phyloP scores from a whole-genome alignment of 805 yeast genomes.

The Yamadazyma takamatsuzukensis region DNA sequence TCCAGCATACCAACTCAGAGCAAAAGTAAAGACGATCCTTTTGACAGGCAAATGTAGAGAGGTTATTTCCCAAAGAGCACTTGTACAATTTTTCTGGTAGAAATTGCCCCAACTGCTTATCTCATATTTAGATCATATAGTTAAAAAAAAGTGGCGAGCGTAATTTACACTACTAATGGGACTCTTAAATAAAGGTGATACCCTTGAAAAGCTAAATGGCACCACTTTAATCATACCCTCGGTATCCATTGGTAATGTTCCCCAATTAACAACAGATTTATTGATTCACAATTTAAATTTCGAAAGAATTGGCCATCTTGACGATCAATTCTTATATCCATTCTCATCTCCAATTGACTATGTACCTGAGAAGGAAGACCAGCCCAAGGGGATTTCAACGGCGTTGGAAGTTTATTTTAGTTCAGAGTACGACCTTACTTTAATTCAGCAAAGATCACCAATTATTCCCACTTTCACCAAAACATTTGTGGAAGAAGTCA shows the following conservation, averaged over 20 bases:
- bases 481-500: slow-evolving; percentile 48
- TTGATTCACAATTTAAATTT: slow-evolving; percentile 61
- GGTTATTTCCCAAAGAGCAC: too few relatives aligned
- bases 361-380: slow-evolving; percentile 5
- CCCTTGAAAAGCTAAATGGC: slow-evolving; percentile 1
- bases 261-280: slow-evolving; percentile 77
- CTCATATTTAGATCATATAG: too few relatives aligned
- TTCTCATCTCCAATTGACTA: slow-evolving; percentile 77
- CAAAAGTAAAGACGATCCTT: too few relatives aligned
- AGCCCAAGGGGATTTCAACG: slow-evolving; percentile 45
- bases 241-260: slow-evolving; percentile 84
- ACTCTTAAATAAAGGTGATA: too few relatives aligned
- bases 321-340: slow-evolving; percentile 66
- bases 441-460: slow-evolving; percentile 85
- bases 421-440: slow-evolving; percentile 37
- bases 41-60: too few relatives aligned
- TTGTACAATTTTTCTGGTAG: too few relatives aligned
- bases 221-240: slow-evolving; percentile 67
- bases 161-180: too few relatives aligned
- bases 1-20: too few relatives aligned
- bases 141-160: too few relatives aligned
- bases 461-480: slow-evolving; percentile 60
- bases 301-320: slow-evolving; percentile 50
- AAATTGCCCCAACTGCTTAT: too few relatives aligned
- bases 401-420: slow-evolving; percentile 63